Conservation (phyloP, 2,329 filamentous ascomycete species). For the Sphaerostilbella broomeana region DNA sequence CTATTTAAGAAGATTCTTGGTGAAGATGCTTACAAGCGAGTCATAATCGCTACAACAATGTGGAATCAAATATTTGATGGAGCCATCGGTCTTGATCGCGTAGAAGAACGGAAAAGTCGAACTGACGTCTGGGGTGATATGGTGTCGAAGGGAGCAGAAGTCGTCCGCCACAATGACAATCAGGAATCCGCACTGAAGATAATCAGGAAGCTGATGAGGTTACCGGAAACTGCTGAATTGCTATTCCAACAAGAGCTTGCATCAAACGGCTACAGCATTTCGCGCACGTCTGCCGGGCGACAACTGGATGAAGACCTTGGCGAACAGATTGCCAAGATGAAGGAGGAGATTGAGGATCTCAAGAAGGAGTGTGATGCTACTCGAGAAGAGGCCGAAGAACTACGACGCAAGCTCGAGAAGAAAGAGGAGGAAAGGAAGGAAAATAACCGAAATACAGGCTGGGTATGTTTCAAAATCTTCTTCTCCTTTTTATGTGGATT, state of each 20-base stretch:
- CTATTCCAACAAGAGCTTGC: background rate
- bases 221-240: background rate
- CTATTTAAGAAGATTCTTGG: constrained; percentile 1
- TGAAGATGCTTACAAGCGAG: background rate
- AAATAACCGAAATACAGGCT: background rate
- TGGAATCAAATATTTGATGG: background rate
- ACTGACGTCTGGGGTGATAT: background rate
- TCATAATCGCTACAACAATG: background rate
- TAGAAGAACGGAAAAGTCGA: background rate
- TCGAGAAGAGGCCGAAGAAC: background rate
- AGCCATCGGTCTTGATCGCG: background rate
- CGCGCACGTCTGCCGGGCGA: background rate
- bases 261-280: background rate
- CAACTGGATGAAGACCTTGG: background rate
- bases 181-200: background rate
- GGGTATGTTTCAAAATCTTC: background rate
- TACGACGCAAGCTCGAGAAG: background rate
- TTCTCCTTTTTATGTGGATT: background rate
- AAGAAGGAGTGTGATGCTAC: background rate
- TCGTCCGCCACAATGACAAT: background rate
- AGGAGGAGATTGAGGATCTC: background rate
- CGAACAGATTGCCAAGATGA: background rate
- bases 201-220: background rate
- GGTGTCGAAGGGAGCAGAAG: background rate
- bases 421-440: background rate